Evolutionary conservation across 768 basidiomycete species (phyloP), one percentile per base, ranked within the genome.

Genomic region (Chalciporus piperatus): DNA sequence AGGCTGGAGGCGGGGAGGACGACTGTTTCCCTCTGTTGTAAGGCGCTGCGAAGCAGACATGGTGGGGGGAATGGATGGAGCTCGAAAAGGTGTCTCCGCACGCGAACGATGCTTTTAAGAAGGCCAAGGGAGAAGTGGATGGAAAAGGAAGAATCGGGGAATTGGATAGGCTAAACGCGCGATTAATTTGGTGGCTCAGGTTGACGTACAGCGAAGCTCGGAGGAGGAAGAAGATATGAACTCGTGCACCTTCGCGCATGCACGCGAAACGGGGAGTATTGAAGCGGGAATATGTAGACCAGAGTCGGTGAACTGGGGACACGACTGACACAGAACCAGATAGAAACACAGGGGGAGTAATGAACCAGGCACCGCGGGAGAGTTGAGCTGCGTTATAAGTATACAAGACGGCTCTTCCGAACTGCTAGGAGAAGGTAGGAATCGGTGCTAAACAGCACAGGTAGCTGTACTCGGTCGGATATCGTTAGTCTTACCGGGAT

Each of bases 1-100:
- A 47, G 81, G 80, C 48, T 82, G 82, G 33, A 84, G 72, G 41
- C 79, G 78, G 16, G 76, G 74, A 43, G 77, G 77, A 56, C 74
- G 74, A 25, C 54, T 38, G 45, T 22, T 45, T 45, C 51, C 30
- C 42, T 59, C 65, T 55, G 52, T 58, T 22, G 56, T 45, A 39
- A 46, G 47, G 51, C 63, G 64, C 48, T 62, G 55, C 52, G 61
- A 62, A 49, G 52, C 43, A 43, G 61, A 58, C 60, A 69, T 69
- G 69, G 53, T 64, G 64, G 49, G 50, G 46, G 48, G 38, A 58
- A 41, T 45, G 55, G 59, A 57, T 64, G 59, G 59, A 27, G 58
- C 58, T 69, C 60, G 64, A 64, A 66, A 65, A 63, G 62, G 69
- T 50, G 58, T 51, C 57, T 45, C 59, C 25, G 59, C 53, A 60